Conservation (phyloP, 1,284 basidiomycete genomes). For the Ceratobasidium theobromae region DNA sequence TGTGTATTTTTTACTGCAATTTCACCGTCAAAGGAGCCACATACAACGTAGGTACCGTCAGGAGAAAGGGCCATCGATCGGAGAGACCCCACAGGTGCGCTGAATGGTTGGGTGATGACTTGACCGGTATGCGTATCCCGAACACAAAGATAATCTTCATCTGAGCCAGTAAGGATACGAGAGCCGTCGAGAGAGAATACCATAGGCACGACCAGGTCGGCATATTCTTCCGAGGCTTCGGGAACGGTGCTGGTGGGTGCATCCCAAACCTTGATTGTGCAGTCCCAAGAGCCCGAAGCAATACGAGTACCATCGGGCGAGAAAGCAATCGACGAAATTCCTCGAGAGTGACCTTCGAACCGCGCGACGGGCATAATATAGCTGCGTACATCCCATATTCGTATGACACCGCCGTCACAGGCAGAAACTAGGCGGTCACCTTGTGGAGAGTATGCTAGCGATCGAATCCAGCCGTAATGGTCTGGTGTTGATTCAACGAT, state of each 20-base stretch:
- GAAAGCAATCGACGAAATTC: neutral
- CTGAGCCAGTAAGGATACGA: too few relatives aligned
- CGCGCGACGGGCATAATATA: neutral
- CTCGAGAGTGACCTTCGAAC: neutral
- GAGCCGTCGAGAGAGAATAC: too few relatives aligned
- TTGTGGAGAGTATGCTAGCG: neutral
- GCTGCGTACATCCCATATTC: neutral
- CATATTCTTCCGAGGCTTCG: neutral
- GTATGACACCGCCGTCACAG: neutral
- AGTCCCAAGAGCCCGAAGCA: neutral
- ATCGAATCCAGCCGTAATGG: neutral
- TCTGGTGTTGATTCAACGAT: neutral
- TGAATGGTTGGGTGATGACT: too few relatives aligned
- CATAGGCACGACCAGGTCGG: too few relatives aligned
- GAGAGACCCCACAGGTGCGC: too few relatives aligned
- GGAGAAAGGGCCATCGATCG: too few relatives aligned
- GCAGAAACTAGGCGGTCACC: neutral
- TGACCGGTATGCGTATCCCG: too few relatives aligned
- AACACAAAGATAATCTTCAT: too few relatives aligned
- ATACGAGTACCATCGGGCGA: neutral
- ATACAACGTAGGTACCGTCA: too few relatives aligned
- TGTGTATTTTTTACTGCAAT: too few relatives aligned
- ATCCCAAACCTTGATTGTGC: neutral
- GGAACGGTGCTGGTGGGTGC: neutral
- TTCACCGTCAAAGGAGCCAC: too few relatives aligned